These are phyloP conservation scores for Gnomoniopsis sp. DNA, from an alignment of 2,329 filamentous ascomycete genomes.

Conservation along the genomic window DNA sequence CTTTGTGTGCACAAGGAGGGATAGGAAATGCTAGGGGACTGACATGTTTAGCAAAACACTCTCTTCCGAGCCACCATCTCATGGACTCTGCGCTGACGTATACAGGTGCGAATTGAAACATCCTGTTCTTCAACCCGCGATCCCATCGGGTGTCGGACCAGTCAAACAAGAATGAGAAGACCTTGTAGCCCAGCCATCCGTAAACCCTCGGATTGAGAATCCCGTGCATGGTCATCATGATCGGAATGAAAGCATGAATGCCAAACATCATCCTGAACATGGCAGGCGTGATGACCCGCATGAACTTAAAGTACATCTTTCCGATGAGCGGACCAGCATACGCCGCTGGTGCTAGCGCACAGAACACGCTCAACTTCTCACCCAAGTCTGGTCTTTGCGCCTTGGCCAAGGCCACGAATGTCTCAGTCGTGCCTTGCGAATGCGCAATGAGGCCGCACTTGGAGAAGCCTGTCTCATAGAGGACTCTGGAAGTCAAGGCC, in stretches of 20 bases:
- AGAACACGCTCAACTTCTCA: constrained; percentile 81
- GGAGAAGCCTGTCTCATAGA: constrained; percentile 76
- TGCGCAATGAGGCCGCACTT: constrained; percentile 83
- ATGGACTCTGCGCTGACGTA: constrained; percentile 88
- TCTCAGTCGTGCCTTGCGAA: constrained; percentile 87
- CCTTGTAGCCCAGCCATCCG: constrained; percentile 78
- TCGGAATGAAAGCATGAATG: constrained; percentile 87
- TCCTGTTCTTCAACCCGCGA: constrained; percentile 68
- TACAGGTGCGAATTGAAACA: constrained; percentile 91
- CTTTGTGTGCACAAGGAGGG: neutral
- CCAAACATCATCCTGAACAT: constrained; percentile 83
- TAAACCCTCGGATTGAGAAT: constrained; percentile 66
- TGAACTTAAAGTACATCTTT: constrained; percentile 89
- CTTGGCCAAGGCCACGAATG: constrained; percentile 82
- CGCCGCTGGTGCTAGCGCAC: constrained; percentile 82
- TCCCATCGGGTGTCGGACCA: constrained; percentile 90
- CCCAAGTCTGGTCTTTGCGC: constrained; percentile 85
- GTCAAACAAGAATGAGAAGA: constrained; percentile 85
- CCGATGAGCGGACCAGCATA: constrained; percentile 85
- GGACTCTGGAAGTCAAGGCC: constrained; percentile 74
- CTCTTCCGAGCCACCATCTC: constrained; percentile 86
- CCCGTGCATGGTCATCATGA: constrained; percentile 84
- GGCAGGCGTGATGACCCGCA: constrained; percentile 71
- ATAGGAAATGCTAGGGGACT: neutral
- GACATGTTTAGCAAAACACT: constrained; percentile 40